Percentiles rank a stretch among this genome's conserved stretches.
phyloP scores from a whole-genome alignment of 2,329 filamentous ascomycete genomes.

The Verticillium zaregamsianum region DNA sequence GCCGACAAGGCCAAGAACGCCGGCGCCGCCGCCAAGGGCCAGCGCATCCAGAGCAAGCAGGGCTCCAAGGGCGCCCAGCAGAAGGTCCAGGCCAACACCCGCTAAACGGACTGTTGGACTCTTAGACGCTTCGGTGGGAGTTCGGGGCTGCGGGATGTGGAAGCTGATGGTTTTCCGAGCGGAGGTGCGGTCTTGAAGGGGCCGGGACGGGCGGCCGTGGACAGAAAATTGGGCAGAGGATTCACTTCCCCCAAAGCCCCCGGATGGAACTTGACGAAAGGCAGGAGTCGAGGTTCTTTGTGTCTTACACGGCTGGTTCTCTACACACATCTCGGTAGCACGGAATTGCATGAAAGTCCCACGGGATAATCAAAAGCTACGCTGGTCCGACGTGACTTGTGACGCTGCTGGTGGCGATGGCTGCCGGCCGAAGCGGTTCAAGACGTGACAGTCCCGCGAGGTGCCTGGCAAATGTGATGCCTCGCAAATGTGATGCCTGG shows the following conservation, averaged over 20 bases:
- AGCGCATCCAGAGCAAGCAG: conserved; percentile 94
- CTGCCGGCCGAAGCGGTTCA: too few relatives aligned
- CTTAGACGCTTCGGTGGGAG: neutral
- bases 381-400: neutral
- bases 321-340: conserved; percentile 17
- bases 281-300: conserved; percentile 16
- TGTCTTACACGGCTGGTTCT: conserved; percentile 17
- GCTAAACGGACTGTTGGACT: conserved; percentile 51
- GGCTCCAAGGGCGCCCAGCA: conserved; percentile 83
- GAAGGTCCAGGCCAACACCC: conserved; percentile 83
- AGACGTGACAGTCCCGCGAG: too few relatives aligned
- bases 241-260: neutral
- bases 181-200: neutral
- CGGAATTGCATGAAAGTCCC: conserved; percentile 19
- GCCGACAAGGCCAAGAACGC: conserved; percentile 97
- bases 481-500: too few relatives aligned
- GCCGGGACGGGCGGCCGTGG: neutral
- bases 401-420: neutral
- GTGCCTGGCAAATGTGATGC: too few relatives aligned
- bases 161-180: neutral
- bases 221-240: conserved; percentile 3
- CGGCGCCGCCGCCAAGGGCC: conserved; percentile 68
- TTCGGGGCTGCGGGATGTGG: neutral
- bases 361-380: conserved; percentile 6
- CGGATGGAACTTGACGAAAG: conserved; percentile 4